phyloP scores from a whole-genome alignment of 768 basidiomycete species.

The Arthromyces matolae region DNA sequence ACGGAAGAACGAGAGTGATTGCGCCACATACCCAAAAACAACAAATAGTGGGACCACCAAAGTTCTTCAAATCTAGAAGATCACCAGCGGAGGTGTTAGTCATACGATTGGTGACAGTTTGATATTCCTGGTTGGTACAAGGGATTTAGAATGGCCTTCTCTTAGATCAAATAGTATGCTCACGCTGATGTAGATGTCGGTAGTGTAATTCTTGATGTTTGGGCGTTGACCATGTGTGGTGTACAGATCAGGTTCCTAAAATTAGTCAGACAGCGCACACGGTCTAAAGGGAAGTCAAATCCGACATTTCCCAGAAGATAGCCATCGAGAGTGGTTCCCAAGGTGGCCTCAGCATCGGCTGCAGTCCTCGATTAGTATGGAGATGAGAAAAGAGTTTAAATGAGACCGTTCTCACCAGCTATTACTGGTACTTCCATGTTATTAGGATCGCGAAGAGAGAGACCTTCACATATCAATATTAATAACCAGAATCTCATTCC shows the following conservation, averaged over 20 bases:
- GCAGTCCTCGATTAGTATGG: background rate
- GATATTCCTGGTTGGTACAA: constrained; percentile 36
- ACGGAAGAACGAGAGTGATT: background rate
- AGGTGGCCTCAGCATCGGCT: constrained; percentile 32
- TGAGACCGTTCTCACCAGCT: constrained; percentile 20
- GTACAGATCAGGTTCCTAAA: constrained; percentile 61
- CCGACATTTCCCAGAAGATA: constrained; percentile 47
- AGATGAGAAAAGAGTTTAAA: background rate
- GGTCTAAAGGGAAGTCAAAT: background rate
- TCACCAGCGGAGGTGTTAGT: constrained; percentile 35
- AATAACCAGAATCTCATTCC: background rate
- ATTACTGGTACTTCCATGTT: constrained; percentile 29
- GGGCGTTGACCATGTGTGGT: constrained; percentile 38
- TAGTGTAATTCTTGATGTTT: constrained; percentile 42
- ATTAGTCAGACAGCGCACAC: background rate
- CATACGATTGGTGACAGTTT: constrained; percentile 31
- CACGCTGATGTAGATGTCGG: constrained; percentile 43
- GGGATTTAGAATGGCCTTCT: background rate
- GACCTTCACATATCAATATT: constrained; percentile 24
- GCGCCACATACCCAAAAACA: constrained; percentile 42
- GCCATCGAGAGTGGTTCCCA: constrained; percentile 41
- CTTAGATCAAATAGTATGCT: constrained; percentile 6
- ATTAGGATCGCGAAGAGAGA: constrained; percentile 39
- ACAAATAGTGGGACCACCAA: constrained; percentile 50
- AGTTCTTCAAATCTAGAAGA: constrained; percentile 32